phyloP scores from a whole-genome alignment of 805 yeast genomes.

The Suhomyces canberraensis region DNA sequence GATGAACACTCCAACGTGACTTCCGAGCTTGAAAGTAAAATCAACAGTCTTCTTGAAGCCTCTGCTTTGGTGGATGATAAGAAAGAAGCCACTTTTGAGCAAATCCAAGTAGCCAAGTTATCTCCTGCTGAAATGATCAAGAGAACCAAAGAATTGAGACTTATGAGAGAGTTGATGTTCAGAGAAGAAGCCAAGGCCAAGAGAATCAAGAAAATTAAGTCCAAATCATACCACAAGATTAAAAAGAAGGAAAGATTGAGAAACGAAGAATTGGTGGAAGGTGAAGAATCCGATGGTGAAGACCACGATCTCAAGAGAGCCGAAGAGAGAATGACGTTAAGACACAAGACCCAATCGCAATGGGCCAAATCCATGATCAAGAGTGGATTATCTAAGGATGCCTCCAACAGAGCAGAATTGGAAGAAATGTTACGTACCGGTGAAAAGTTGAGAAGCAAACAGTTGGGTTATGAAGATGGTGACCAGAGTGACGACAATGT shows the following conservation, averaged over 20 bases:
- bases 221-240: constrained; percentile 82
- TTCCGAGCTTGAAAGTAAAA: constrained; percentile 64
- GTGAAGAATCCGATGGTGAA: constrained; percentile 51
- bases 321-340: constrained; percentile 85
- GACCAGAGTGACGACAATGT: constrained; percentile 52
- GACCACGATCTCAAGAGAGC: constrained; percentile 78
- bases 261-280: constrained; percentile 65
- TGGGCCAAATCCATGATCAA: constrained; percentile 92
- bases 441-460: constrained; percentile 68
- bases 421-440: constrained; percentile 94
- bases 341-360: constrained; percentile 80
- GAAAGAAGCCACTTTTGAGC: constrained; percentile 82
- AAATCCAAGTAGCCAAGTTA: constrained; percentile 76
- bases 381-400: constrained; percentile 87
- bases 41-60: constrained; percentile 56
- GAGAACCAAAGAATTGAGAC: constrained; percentile 76
- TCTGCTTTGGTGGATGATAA: constrained; percentile 71
- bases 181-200: constrained; percentile 90
- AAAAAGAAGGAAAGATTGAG: constrained; percentile 78
- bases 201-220: constrained; percentile 90
- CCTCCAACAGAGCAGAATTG: constrained; percentile 77
- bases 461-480: constrained; percentile 62
- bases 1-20: constrained; percentile 38
- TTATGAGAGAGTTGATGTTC: constrained; percentile 95
- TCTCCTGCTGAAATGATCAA: constrained; percentile 74